Base-by-base conservation (phyloP, 2,329 filamentous ascomycete genomes). In the Fusarium domesticum region DNA sequence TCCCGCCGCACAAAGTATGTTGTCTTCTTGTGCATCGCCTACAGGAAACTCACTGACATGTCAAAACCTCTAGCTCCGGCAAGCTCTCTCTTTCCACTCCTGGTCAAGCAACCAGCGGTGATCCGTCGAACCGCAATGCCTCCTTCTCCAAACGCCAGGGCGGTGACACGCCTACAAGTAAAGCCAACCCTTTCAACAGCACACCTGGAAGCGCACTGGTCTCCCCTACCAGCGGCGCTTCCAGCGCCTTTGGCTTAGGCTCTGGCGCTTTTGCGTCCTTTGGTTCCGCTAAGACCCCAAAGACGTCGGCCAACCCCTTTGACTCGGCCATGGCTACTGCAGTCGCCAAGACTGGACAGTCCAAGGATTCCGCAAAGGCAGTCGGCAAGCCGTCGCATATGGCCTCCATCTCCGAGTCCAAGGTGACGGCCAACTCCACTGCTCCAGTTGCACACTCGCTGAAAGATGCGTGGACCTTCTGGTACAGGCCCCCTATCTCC, bases 401-500 rank as follows among this genome's bases (percentile, higher is more conserved):
- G 70, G 64, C 70, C 45, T 68, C 74, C 45, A 73, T 78, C 47
- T 64, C 72, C 46, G 74, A 78, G 61, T 60, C 64, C 41, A 64
- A 54, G 37, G 45, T 53, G 12, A 43, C 57, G 16, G 48, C 50
- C n/a, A 65, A 70, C 43, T 67, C 69, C 41, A 65, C 68, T 42
- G 68, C 71, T 45, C 58, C 70, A 45, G 71, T 75, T 58, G 59
- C 64, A 48, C 69, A 71, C 53, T 77, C 80, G 48, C 76, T 97
- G 59, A 90, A 87, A 70, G 84, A 89, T 67, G 85, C 84, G 52
- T 98, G 93, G 93, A 85, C 95, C 25, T 89, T 97, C 66, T 97
- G 93, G 90, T 98, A 95, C 70, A 83, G 93, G 47, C 93, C 93
- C 31, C 93, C 93, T 38, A 96, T 95, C 59, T 91, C 89, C 56